A percentile compares a stretch with the other conserved stretches of the same genome.
Conservation (phyloP, 257 asterid genomes). For the Solanum tarijense region DNA sequence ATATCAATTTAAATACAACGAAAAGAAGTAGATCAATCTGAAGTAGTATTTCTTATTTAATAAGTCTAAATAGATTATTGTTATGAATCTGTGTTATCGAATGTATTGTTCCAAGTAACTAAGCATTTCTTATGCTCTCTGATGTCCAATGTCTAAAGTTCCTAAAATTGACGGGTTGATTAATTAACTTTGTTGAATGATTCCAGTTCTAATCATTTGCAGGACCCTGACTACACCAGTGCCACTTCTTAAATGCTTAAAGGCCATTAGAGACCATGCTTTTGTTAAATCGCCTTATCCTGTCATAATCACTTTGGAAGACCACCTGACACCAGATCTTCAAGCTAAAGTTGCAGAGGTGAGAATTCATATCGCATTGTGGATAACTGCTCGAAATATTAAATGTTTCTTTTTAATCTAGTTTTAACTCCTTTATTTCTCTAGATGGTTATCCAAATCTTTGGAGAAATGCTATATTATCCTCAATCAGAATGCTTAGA, state of each 20-base stretch:
- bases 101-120: background rate
- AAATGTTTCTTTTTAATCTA: background rate
- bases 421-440: background rate
- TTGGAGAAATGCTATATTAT: conserved; percentile 76
- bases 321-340: conserved; percentile 81
- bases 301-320: conserved; percentile 79
- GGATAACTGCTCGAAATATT: background rate
- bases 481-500: conserved; percentile 51
- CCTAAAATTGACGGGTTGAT: background rate
- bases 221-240: conserved; percentile 90
- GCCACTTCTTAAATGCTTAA: conserved; percentile 62
- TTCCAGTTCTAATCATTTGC: conserved; percentile 11
- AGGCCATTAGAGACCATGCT: conserved; percentile 69
- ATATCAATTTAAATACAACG: background rate
- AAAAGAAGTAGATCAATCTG: background rate
- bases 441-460: conserved; percentile 67
- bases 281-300: conserved; percentile 78
- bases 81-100: background rate
- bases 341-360: conserved; percentile 95
- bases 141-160: background rate
- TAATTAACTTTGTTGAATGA: background rate
- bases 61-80: background rate
- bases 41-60: background rate
- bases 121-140: background rate
- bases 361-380: background rate